Conservation (phyloP, 164 flowering plant species). For the Cinnamomum micranthum region DNA sequence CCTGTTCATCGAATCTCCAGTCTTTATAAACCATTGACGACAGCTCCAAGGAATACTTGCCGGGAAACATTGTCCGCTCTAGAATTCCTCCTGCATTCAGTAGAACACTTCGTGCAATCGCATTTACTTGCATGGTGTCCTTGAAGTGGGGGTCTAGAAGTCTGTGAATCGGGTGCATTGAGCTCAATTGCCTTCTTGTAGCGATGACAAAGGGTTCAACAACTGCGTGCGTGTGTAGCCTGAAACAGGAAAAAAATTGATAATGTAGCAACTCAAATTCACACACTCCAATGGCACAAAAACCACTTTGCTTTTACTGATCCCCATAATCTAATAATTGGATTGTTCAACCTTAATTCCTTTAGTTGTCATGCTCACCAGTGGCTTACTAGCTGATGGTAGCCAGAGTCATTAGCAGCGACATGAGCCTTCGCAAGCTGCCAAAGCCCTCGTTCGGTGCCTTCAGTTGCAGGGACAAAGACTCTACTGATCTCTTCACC, state of each 20-base stretch:
- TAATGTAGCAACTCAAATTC: neutral
- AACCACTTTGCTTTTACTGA: neutral
- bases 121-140: constrained; percentile 71
- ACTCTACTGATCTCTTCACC: constrained; percentile 19
- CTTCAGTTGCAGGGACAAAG: constrained; percentile 35
- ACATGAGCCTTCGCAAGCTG: constrained; percentile 63
- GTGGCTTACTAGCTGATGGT: constrained; percentile 59
- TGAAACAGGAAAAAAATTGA: constrained; percentile 8
- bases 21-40: constrained; percentile 45
- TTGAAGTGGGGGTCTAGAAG: constrained; percentile 64
- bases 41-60: constrained; percentile 46
- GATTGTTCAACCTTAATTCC: neutral
- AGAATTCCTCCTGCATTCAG: constrained; percentile 53
- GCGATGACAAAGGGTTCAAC: constrained; percentile 73
- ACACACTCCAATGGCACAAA: neutral
- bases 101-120: constrained; percentile 45
- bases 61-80: constrained; percentile 44
- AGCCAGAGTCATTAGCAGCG: constrained; percentile 44
- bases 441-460: constrained; percentile 45
- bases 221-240: constrained; percentile 63
- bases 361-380: constrained; percentile 29
- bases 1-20: constrained; percentile 64
- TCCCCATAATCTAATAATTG: neutral
- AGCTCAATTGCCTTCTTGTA: constrained; percentile 63
- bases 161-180: constrained; percentile 62